These are phyloP conservation scores for Gomphus bonarii DNA, from an alignment of 1,284 basidiomycete species.

Conservation along the genomic window DNA sequence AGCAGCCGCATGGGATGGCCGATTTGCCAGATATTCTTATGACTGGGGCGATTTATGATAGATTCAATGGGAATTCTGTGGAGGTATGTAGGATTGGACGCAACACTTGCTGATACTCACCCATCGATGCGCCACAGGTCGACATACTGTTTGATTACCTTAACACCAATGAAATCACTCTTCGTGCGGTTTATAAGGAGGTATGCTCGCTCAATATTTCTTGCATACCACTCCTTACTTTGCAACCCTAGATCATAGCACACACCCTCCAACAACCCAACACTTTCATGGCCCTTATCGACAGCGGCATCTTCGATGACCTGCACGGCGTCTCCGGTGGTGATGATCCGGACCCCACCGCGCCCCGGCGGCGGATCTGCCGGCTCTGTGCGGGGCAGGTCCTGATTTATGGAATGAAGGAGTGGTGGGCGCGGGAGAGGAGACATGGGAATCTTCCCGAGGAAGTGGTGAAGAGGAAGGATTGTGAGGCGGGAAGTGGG, in stretches of 20 bases:
- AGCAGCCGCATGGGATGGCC: slow-evolving; percentile 58
- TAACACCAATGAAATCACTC: slow-evolving; percentile 43
- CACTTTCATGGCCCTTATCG: slow-evolving; percentile 54
- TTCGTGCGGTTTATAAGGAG: slow-evolving; percentile 63
- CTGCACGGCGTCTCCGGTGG: slow-evolving; percentile 43
- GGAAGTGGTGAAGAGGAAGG: slow-evolving; percentile 39
- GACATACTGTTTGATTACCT: slow-evolving; percentile 73
- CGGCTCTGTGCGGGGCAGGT: slow-evolving; percentile 63
- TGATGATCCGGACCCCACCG: slow-evolving; percentile 41
- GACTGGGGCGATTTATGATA: slow-evolving; percentile 63
- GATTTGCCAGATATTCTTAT: slow-evolving; percentile 62
- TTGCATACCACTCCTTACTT: not conserved
- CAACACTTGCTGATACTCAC: not conserved
- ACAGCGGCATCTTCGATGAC: slow-evolving; percentile 57
- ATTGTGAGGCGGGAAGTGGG: slow-evolving; percentile 48
- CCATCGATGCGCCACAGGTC: slow-evolving; percentile 25
- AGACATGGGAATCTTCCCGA: slow-evolving; percentile 51
- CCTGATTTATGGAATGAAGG: slow-evolving; percentile 58
- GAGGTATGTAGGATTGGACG: slow-evolving; percentile 25
- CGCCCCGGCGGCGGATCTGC: slow-evolving; percentile 49
- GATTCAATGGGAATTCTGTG: slow-evolving; percentile 60
- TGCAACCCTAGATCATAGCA: slow-evolving; percentile 40
- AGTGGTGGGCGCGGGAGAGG: slow-evolving; percentile 73
- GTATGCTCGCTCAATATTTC: slow-evolving; percentile 25
- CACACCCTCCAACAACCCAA: slow-evolving; percentile 48